Conservation (phyloP, 2,329 filamentous ascomycete genomes). For the Aspergillus pseudonomiae region DNA sequence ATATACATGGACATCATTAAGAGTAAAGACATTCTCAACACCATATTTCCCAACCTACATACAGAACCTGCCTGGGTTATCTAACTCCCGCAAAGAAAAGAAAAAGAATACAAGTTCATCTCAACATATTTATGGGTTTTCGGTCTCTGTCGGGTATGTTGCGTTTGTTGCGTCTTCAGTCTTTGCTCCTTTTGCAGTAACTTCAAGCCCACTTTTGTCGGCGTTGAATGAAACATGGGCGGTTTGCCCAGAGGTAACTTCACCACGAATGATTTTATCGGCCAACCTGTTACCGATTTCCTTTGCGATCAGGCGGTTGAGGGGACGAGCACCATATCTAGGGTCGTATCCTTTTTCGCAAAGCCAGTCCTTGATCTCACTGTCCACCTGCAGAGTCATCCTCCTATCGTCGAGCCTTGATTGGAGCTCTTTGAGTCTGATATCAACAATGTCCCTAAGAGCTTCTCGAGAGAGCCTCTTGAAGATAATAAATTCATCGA, state of each 20-base stretch:
- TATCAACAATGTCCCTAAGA: constrained; percentile 90
- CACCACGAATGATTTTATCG: constrained; percentile 86
- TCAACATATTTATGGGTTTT: constrained; percentile 11
- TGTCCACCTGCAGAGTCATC: constrained; percentile 72
- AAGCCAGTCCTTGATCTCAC: constrained; percentile 80
- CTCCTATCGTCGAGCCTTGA: constrained; percentile 79
- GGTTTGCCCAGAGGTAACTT: constrained; percentile 73
- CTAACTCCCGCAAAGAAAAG: background rate
- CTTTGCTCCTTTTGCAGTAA: constrained; percentile 37
- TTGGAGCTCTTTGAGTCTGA: constrained; percentile 83
- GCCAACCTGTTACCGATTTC: constrained; percentile 88
- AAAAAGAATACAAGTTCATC: background rate
- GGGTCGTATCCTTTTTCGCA: constrained; percentile 89
- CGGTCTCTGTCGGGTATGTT: constrained; percentile 9
- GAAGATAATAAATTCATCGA: constrained; percentile 97
- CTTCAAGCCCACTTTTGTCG: constrained; percentile 61
- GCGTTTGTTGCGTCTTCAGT: constrained; percentile 21
- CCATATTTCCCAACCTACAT: background rate
- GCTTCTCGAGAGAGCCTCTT: constrained; percentile 78
- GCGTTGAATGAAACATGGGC: constrained; percentile 71
- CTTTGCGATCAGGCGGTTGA: constrained; percentile 87
- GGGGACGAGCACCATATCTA: constrained; percentile 83
- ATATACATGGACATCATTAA: constrained; percentile 8
- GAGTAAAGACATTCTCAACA: background rate
- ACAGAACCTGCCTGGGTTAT: background rate